Evolutionary conservation across 805 yeast genomes (phyloP).

Genomic region (Phaffomyces thermotolerans): DNA sequence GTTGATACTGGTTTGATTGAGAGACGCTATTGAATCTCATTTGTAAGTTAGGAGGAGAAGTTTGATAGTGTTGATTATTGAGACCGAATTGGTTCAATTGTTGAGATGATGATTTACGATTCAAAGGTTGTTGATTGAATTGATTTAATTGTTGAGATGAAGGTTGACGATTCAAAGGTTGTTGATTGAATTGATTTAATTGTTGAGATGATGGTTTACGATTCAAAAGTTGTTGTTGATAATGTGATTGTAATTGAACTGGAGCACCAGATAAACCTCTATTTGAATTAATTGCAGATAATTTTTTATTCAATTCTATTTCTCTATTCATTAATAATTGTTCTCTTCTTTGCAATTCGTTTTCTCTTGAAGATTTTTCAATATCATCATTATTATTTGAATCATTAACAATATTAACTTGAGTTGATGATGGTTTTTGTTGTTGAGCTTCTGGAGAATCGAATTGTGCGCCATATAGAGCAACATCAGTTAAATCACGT

Average conservation of each 20-base stretch:
- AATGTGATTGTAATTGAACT: conserved; percentile 6
- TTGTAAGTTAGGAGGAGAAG: conserved; percentile 5
- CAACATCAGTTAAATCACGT: conserved; percentile 21
- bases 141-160: conserved; percentile 6
- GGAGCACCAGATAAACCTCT: conserved; percentile 8
- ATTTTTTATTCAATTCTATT: conserved; percentile 21
- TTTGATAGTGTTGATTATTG: background rate
- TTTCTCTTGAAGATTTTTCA: conserved; percentile 17
- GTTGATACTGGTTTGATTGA: background rate
- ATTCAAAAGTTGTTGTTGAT: conserved; percentile 2
- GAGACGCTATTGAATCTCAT: conserved; percentile 13
- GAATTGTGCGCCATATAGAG: conserved; percentile 16
- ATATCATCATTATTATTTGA: background rate
- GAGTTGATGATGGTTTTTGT: background rate
- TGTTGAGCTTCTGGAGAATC: conserved; percentile 13
- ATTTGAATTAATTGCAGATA: conserved; percentile 7
- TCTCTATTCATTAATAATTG: conserved; percentile 18
- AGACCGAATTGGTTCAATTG: conserved; percentile 1
- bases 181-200: conserved; percentile 1
- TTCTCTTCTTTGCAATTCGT: conserved; percentile 22
- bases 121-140: background rate
- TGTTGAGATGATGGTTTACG: conserved; percentile 3
- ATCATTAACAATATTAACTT: conserved; percentile 13
- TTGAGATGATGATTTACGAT: conserved; percentile 4
- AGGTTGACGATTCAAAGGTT: background rate